Conservation (phyloP, 768 basidiomycete genomes). For the Panaeolus papilionaceus region DNA sequence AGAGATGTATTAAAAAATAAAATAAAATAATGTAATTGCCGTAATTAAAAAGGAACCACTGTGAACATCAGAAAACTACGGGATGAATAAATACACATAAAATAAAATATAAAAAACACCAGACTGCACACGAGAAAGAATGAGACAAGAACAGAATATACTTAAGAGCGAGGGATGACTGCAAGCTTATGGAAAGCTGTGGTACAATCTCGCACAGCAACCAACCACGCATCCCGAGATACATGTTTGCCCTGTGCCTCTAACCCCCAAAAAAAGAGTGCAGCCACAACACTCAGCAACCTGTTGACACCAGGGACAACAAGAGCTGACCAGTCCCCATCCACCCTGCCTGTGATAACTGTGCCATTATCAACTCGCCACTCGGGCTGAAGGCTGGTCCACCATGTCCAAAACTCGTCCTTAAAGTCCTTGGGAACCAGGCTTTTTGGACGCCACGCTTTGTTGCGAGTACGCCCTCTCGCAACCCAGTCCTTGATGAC, state of each 20-base stretch:
- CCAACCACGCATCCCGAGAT: background rate
- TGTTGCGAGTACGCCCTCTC: constrained; percentile 8
- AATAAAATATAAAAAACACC: too few relatives aligned
- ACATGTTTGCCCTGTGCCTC: background rate
- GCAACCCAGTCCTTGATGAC: constrained; percentile 21
- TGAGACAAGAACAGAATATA: too few relatives aligned
- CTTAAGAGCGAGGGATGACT: background rate
- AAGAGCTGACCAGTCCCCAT: background rate
- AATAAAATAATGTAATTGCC: too few relatives aligned
- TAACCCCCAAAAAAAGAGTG: background rate
- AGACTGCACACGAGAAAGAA: too few relatives aligned
- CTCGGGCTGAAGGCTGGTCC: constrained; percentile 20
- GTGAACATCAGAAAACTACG: too few relatives aligned
- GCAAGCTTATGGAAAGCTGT: background rate
- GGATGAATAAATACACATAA: too few relatives aligned
- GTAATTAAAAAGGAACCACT: too few relatives aligned
- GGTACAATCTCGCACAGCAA: background rate
- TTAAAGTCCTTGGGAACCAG: constrained; percentile 1
- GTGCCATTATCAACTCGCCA: constrained; percentile 14
- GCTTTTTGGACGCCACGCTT: constrained; percentile 18
- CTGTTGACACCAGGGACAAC: too few relatives aligned
- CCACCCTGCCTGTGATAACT: background rate
- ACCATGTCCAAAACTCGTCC: constrained; percentile 18
- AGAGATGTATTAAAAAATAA: too few relatives aligned
- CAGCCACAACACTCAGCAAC: background rate